phyloP scores from a whole-genome alignment of 2,329 filamentous ascomycete genomes.

The Chrysoporthe cubensis region DNA sequence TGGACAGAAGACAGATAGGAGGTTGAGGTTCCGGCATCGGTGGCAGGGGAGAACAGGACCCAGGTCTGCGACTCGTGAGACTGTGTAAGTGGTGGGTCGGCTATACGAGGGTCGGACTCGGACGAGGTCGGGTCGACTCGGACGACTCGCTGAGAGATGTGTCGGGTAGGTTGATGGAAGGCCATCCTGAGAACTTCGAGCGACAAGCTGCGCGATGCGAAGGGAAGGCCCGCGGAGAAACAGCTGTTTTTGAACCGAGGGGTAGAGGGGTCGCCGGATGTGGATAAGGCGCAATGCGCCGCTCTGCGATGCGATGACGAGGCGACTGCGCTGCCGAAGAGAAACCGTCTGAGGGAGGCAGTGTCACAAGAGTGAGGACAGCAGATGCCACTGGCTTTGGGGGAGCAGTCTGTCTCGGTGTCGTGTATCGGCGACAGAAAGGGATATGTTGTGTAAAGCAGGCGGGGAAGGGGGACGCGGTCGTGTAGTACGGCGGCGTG shows the following conservation, averaged over 20 bases:
- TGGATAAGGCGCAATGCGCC: slow-evolving; percentile 20
- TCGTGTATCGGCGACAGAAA: slow-evolving; percentile 17
- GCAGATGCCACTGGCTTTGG: slow-evolving; percentile 3
- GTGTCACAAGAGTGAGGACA: slow-evolving; percentile 16
- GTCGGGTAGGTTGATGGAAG: slow-evolving; percentile 63
- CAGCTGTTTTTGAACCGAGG: slow-evolving; percentile 3
- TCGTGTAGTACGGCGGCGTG: slow-evolving; percentile 10
- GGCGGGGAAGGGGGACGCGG: slow-evolving; percentile 1
- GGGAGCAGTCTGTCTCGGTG: slow-evolving; percentile 10
- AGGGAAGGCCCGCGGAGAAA: not conserved
- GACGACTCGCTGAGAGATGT: slow-evolving; percentile 53
- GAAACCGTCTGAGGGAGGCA: not conserved
- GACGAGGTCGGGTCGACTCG: slow-evolving; percentile 45
- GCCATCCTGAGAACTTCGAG: slow-evolving; percentile 49
- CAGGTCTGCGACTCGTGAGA: slow-evolving; percentile 82
- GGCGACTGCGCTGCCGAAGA: not conserved
- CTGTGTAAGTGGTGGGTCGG: slow-evolving; percentile 38
- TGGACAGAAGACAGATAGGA: slow-evolving; percentile 72
- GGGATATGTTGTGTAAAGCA: slow-evolving; percentile 18
- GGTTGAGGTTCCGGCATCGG: slow-evolving; percentile 61
- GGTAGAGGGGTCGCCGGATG: slow-evolving; percentile 13
- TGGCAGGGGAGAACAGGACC: slow-evolving; percentile 87
- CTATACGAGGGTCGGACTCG: slow-evolving; percentile 39
- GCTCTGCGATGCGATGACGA: slow-evolving; percentile 8
- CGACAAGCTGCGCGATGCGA: not conserved